Conservation (phyloP, 441 rosid genomes). For the Pelargonium australe region DNA sequence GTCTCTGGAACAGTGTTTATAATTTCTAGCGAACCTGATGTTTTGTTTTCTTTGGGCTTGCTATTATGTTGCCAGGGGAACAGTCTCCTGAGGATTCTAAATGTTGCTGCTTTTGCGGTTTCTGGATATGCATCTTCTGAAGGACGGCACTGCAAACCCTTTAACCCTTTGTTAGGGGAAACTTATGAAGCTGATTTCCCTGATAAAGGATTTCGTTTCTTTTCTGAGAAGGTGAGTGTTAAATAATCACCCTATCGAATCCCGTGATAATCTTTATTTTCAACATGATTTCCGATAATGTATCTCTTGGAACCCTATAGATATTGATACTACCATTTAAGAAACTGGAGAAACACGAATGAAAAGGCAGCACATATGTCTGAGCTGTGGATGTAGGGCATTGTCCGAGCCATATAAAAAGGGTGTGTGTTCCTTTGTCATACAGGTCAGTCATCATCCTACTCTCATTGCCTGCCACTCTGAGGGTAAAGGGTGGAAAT, state of each 20-base stretch:
- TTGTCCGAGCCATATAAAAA: constrained; percentile 60
- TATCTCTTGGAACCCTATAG: too few relatives aligned
- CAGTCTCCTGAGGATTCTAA: constrained; percentile 55
- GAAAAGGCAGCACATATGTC: too few relatives aligned
- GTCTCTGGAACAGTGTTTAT: background rate
- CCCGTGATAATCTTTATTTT: too few relatives aligned
- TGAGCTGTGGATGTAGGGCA: constrained; percentile 60
- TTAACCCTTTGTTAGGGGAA: constrained; percentile 96
- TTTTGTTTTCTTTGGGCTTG: background rate
- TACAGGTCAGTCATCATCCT: constrained; percentile 97
- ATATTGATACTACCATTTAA: too few relatives aligned
- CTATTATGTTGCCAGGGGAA: constrained; percentile 49
- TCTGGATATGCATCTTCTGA: constrained; percentile 96
- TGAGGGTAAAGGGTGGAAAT: constrained; percentile 95
- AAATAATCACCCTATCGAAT: background rate
- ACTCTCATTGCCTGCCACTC: constrained; percentile 93
- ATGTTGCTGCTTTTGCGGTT: constrained; percentile 95
- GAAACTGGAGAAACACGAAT: too few relatives aligned
- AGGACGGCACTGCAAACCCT: constrained; percentile 95
- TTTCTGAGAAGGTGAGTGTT: constrained; percentile 81
- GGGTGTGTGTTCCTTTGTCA: background rate
- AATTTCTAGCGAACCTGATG: background rate
- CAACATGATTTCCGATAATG: too few relatives aligned
- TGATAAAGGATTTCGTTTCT: constrained; percentile 83
- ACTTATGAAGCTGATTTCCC: constrained; percentile 96